Percentiles rank a stretch among this genome's conserved stretches.
Conservation (phyloP, 2,329 filamentous ascomycete genomes). For the Westerdykella aurantiaca region DNA sequence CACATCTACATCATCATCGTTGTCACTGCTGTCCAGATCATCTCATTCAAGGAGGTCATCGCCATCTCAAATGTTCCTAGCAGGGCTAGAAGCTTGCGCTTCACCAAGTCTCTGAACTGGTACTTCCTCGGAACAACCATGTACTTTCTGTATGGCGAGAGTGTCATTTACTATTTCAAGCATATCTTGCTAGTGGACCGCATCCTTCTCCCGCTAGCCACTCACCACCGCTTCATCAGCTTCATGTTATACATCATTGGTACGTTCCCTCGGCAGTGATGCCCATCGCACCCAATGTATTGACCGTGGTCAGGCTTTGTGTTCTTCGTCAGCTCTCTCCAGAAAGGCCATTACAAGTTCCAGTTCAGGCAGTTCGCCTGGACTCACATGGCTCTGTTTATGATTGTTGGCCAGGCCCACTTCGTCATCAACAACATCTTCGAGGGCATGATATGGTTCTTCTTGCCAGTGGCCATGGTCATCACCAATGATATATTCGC, state of each 20-base stretch:
- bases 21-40: conserved; percentile 87
- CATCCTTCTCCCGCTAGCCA: conserved; percentile 85
- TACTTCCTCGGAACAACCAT: conserved; percentile 98
- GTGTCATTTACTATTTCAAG: conserved; percentile 99
- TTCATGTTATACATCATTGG: conserved; percentile 97
- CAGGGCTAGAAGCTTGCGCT: conserved; percentile 80
- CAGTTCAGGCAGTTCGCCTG: conserved; percentile 99
- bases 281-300: conserved; percentile 2
- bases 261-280: conserved; percentile 41
- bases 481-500: conserved; percentile 99
- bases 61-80: conserved; percentile 94
- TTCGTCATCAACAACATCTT: conserved; percentile 99
- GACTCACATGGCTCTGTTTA: conserved; percentile 98
- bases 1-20: conserved; percentile 96
- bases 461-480: conserved; percentile 87
- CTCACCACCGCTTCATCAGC: conserved; percentile 97
- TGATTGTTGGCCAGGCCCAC: conserved; percentile 96
- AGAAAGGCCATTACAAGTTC: conserved; percentile 95
- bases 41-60: conserved; percentile 99
- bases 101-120: conserved; percentile 97
- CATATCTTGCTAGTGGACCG: conserved; percentile 94
- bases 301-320: conserved; percentile 67
- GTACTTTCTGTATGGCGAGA: conserved; percentile 99
- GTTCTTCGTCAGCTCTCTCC: conserved; percentile 91
- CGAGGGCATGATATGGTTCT: conserved; percentile 99